phyloP scores from a whole-genome alignment of 345 rosid genomes.

The Populus ilicifolia region DNA sequence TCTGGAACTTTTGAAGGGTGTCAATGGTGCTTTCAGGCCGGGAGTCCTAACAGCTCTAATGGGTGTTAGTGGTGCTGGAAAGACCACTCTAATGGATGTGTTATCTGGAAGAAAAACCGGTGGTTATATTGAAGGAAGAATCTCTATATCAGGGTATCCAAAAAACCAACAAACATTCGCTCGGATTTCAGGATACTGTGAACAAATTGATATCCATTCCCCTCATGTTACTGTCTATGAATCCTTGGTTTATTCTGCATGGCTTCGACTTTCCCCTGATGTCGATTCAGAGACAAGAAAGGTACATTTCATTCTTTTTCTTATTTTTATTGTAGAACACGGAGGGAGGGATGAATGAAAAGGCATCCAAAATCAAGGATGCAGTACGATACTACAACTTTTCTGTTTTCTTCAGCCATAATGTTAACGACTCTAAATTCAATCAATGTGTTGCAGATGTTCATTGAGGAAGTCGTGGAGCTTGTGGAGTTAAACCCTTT shows the following conservation, averaged over 20 bases:
- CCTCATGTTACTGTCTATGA: slow-evolving; percentile 64
- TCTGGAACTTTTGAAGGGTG: slow-evolving; percentile 57
- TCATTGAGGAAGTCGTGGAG: slow-evolving; percentile 70
- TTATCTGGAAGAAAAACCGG: slow-evolving; percentile 75
- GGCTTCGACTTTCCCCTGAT: slow-evolving; percentile 60
- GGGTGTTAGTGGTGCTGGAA: slow-evolving; percentile 75
- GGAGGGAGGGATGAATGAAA: neutral
- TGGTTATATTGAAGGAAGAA: slow-evolving; percentile 50
- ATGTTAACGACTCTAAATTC: neutral
- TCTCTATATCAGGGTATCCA: slow-evolving; percentile 56
- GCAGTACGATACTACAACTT: neutral
- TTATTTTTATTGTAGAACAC: neutral
- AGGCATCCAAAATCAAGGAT: neutral
- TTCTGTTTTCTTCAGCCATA: neutral
- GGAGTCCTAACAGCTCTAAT: slow-evolving; percentile 66
- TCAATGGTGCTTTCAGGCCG: slow-evolving; percentile 62
- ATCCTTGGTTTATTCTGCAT: slow-evolving; percentile 57
- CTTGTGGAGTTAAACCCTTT: slow-evolving; percentile 55
- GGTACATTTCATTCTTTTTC: slow-evolving; percentile 31
- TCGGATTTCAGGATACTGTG: slow-evolving; percentile 67
- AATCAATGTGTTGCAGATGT: slow-evolving; percentile 40
- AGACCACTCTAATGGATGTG: slow-evolving; percentile 74
- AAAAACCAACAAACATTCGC: slow-evolving; percentile 72
- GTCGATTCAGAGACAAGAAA: slow-evolving; percentile 50
- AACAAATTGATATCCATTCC: slow-evolving; percentile 69